Percentiles rank a stretch among this genome's conserved stretches.
Evolutionary conservation across 1,139 yeast genomes (phyloP).

Genomic region (Diutina neorugosa): DNA sequence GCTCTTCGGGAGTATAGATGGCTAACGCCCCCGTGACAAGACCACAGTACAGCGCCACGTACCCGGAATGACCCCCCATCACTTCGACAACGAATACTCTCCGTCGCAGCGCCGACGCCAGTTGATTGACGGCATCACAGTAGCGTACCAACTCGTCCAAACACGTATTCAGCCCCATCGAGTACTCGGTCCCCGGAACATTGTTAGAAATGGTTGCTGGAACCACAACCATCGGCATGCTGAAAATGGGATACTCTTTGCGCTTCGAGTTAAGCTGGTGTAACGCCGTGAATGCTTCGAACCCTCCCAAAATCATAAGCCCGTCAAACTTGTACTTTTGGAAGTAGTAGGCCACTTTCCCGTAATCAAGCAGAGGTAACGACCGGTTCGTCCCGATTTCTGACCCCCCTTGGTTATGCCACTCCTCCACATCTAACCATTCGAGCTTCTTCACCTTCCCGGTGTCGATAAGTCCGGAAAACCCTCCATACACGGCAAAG

Average conservation of each 20-base stretch:
- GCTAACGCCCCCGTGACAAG: slow-evolving; percentile 88
- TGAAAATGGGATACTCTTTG: slow-evolving; percentile 69
- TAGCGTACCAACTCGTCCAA: slow-evolving; percentile 79
- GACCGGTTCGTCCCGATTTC: slow-evolving; percentile 86
- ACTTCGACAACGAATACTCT: slow-evolving; percentile 94
- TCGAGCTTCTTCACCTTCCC: slow-evolving; percentile 62
- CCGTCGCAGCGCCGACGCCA: slow-evolving; percentile 89
- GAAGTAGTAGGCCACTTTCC: slow-evolving; percentile 61
- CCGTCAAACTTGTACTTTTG: slow-evolving; percentile 82
- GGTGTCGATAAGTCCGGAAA: slow-evolving; percentile 76
- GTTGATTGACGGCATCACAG: slow-evolving; percentile 91
- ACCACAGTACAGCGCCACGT: slow-evolving; percentile 80
- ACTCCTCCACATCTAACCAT: slow-evolving; percentile 83
- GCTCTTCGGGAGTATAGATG: slow-evolving; percentile 86
- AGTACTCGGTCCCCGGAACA: slow-evolving; percentile 95
- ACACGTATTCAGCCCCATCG: slow-evolving; percentile 90
- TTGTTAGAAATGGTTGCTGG: slow-evolving; percentile 97
- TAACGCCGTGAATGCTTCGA: slow-evolving; percentile 81
- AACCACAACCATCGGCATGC: slow-evolving; percentile 84
- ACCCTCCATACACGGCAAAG: slow-evolving; percentile 83
- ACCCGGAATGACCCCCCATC: slow-evolving; percentile 96
- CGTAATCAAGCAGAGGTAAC: slow-evolving; percentile 29
- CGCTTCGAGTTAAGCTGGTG: slow-evolving; percentile 70
- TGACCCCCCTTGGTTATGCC: slow-evolving; percentile 90
- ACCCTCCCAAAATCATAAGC: slow-evolving; percentile 83